Percentiles rank a stretch among this genome's conserved stretches.
These are phyloP conservation scores for Uronychia setigera DNA, from an alignment of 73 alveolate species.

Conservation along the genomic window DNA sequence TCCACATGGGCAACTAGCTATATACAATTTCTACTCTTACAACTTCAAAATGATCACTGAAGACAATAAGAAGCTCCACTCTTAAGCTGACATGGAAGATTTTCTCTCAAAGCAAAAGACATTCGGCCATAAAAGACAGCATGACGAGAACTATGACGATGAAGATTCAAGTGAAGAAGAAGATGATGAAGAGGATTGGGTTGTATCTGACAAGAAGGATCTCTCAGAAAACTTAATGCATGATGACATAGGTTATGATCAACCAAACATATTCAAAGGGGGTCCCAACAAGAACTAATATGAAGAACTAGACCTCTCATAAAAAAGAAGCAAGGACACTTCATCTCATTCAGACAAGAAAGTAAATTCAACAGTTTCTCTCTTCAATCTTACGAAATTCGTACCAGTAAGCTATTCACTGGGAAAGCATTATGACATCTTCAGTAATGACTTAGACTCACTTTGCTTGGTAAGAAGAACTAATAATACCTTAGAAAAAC, in stretches of 20 bases:
- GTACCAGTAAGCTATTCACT: background rate
- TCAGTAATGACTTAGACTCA: constrained; percentile 11
- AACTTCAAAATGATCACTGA: constrained; percentile 18
- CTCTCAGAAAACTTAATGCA: background rate
- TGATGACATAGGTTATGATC: background rate
- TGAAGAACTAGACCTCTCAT: background rate
- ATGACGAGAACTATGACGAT: constrained; percentile 1
- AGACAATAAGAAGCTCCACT: background rate
- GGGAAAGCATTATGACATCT: constrained; percentile 17
- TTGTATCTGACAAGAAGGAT: constrained; percentile 16
- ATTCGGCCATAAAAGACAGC: background rate
- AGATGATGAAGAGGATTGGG: constrained; percentile 10
- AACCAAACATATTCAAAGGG: background rate
- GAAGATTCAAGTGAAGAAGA: constrained; percentile 10
- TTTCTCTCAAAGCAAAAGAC: constrained; percentile 4
- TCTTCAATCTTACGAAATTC: constrained; percentile 1
- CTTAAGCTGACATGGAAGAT: background rate
- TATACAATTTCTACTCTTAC: constrained; percentile 7
- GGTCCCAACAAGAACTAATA: background rate
- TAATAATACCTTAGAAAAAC: constrained; percentile 14
- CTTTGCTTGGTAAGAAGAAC: constrained; percentile 18
- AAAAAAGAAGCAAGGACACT: constrained; percentile 15
- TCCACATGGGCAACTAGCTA: constrained; percentile 17
- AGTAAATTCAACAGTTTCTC: background rate
- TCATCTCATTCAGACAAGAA: background rate